These are phyloP conservation scores for Ceratobasidium sp. DNA, from an alignment of 1,284 basidiomycete species.

Conservation along the genomic window DNA sequence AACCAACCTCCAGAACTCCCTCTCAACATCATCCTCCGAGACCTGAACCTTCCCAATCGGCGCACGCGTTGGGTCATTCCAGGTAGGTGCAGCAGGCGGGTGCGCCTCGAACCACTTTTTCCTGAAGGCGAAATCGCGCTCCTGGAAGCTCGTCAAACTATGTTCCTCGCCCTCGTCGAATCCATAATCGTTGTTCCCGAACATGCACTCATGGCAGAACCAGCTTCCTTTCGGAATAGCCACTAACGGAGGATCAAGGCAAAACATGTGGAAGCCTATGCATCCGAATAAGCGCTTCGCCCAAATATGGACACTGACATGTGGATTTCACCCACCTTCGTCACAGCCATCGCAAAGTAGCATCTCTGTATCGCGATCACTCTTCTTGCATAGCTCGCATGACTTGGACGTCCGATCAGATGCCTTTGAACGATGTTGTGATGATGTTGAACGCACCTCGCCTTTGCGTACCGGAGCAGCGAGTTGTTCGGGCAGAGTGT, in stretches of 20 bases:
- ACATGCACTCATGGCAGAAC: slow-evolving; percentile 94
- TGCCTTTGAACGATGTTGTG: slow-evolving; percentile 23
- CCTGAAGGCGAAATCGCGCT: slow-evolving; percentile 89
- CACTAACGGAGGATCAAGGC: slow-evolving; percentile 89
- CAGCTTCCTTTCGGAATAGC: slow-evolving; percentile 92
- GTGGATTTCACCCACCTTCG: slow-evolving; percentile 80
- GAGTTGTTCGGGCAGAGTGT: slow-evolving; percentile 31
- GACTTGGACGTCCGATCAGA: slow-evolving; percentile 62
- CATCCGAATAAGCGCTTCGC: slow-evolving; percentile 44
- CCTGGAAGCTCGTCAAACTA: slow-evolving; percentile 90
- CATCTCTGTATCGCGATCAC: slow-evolving; percentile 89
- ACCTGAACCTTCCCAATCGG: slow-evolving; percentile 73
- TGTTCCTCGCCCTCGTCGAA: slow-evolving; percentile 99
- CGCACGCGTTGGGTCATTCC: slow-evolving; percentile 64
- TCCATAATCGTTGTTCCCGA: slow-evolving; percentile 97
- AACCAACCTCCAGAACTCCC: slow-evolving; percentile 97
- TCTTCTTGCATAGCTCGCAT: slow-evolving; percentile 92
- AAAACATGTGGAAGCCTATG: slow-evolving; percentile 94
- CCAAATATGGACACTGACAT: slow-evolving; percentile 40
- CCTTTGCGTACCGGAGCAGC: slow-evolving; percentile 45
- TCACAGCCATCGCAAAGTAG: slow-evolving; percentile 97
- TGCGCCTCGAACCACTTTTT: slow-evolving; percentile 88
- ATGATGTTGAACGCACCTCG: slow-evolving; percentile 49
- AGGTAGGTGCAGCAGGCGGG: slow-evolving; percentile 60
- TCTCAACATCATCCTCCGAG: slow-evolving; percentile 90